These are phyloP conservation scores for Metschnikowia lochheadii DNA, from an alignment of 805 yeast species.

Conservation along the genomic window DNA sequence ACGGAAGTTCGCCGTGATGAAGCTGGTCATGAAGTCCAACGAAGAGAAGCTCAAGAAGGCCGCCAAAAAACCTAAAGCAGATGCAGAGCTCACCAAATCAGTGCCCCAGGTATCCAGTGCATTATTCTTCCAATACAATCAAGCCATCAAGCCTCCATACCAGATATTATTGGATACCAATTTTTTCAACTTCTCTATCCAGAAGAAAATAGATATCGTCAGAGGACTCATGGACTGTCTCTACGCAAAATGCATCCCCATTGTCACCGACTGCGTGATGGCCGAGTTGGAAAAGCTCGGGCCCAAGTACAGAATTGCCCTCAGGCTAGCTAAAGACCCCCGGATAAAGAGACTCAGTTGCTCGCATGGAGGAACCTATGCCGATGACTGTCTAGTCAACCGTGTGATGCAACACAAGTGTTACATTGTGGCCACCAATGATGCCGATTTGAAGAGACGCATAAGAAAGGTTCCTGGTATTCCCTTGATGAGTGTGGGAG, in stretches of 20 bases:
- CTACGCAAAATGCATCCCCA: constrained; percentile 92
- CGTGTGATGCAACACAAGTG: constrained; percentile 96
- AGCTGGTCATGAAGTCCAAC: constrained; percentile 71
- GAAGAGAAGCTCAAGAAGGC: constrained; percentile 47
- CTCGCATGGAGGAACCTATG: constrained; percentile 93
- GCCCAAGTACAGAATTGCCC: constrained; percentile 89
- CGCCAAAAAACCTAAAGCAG: constrained; percentile 39
- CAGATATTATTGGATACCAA: constrained; percentile 95
- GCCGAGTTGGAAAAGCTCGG: constrained; percentile 97
- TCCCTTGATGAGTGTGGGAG: constrained; percentile 95
- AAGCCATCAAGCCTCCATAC: constrained; percentile 96
- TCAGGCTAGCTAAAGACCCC: constrained; percentile 90
- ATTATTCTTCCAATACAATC: constrained; percentile 88
- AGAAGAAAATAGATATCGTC: constrained; percentile 90
- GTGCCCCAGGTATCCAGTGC: constrained; percentile 95
- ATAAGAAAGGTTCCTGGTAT: constrained; percentile 96
- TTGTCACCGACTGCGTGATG: constrained; percentile 95
- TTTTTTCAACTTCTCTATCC: constrained; percentile 93
- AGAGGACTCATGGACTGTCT: constrained; percentile 96
- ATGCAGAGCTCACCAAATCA: constrained; percentile 56
- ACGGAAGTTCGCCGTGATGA: constrained; percentile 91
- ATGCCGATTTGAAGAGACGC: constrained; percentile 92
- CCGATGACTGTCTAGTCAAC: constrained; percentile 94
- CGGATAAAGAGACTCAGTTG: constrained; percentile 83
- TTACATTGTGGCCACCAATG: constrained; percentile 95